Evolutionary conservation across 306 rosid species (phyloP).

Genomic region (Sicyos baderoa): DNA sequence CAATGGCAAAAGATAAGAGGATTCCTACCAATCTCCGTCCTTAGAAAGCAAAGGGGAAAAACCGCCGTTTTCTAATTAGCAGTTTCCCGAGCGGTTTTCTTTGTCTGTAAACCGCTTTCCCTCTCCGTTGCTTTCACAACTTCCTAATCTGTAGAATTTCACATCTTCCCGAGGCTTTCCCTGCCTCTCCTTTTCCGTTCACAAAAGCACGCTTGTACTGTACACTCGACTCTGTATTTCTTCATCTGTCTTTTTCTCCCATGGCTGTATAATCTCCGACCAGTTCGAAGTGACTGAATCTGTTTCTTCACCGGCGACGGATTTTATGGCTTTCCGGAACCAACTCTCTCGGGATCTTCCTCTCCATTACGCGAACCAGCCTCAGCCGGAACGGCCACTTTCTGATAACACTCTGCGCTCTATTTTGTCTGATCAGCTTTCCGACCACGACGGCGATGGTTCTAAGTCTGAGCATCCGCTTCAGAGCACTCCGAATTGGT

Average conservation of each 20-base stretch:
- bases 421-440: conserved; percentile 32
- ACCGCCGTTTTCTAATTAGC: not conserved
- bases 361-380: conserved; percentile 46
- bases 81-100: conserved; percentile 11
- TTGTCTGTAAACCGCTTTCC: conserved; percentile 2
- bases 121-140: not conserved
- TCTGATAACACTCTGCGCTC: conserved; percentile 28
- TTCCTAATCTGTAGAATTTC: conserved; percentile 7
- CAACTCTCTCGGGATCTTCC: conserved; percentile 60
- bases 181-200: not conserved
- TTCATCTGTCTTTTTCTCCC: not conserved
- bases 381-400: conserved; percentile 31
- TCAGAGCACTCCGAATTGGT: conserved; percentile 84
- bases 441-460: conserved; percentile 29
- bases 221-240: not conserved
- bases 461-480: conserved; percentile 44
- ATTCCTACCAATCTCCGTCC: conserved; percentile 12
- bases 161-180: conserved; percentile 4
- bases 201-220: not conserved
- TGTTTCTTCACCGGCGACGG: conserved; percentile 17
- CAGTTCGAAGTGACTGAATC: not conserved
- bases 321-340: conserved; percentile 73
- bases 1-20: conserved; percentile 10
- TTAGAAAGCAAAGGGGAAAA: not conserved
- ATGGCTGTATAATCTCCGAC: conserved; percentile 9